These are phyloP conservation scores for Diospyros kaki DNA, from an alignment of 148 eudicot species.

Conservation along the genomic window DNA sequence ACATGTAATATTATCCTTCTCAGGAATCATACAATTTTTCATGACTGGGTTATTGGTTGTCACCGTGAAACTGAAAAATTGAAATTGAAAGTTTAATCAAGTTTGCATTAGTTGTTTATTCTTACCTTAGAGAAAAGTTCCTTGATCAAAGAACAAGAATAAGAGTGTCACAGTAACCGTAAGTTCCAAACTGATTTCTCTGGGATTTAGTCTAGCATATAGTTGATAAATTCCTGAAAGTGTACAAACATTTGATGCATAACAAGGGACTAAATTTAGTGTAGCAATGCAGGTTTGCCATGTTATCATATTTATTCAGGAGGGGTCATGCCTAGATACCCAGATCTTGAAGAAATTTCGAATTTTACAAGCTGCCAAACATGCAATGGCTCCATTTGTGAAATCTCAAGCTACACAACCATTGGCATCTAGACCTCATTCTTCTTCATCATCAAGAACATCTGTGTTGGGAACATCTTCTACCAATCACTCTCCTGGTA, in stretches of 20 bases:
- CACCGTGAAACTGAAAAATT: not conserved
- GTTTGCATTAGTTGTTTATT: not conserved
- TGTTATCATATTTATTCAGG: constrained; percentile 65
- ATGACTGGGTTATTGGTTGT: not conserved
- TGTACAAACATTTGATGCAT: not conserved
- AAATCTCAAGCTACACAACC: constrained; percentile 45
- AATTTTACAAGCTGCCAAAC: constrained; percentile 78
- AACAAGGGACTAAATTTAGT: constrained; percentile 16
- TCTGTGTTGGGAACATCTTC: constrained; percentile 42
- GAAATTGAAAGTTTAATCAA: not conserved
- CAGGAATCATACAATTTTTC: not conserved
- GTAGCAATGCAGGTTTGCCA: constrained; percentile 85
- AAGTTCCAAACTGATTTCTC: not conserved
- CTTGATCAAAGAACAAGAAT: not conserved
- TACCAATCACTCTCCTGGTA: constrained; percentile 67
- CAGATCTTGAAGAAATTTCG: constrained; percentile 63
- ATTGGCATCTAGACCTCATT: constrained; percentile 34
- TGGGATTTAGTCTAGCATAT: not conserved
- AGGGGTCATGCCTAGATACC: constrained; percentile 75
- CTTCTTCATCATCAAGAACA: constrained; percentile 48
- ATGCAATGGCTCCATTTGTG: constrained; percentile 54
- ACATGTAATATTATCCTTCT: not conserved
- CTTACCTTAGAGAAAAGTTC: not conserved
- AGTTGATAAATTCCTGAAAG: not conserved
- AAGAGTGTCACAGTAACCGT: not conserved